Base-by-base conservation (phyloP, 2,329 filamentous ascomycete genomes). In the Aspergillus brasiliensis region DNA sequence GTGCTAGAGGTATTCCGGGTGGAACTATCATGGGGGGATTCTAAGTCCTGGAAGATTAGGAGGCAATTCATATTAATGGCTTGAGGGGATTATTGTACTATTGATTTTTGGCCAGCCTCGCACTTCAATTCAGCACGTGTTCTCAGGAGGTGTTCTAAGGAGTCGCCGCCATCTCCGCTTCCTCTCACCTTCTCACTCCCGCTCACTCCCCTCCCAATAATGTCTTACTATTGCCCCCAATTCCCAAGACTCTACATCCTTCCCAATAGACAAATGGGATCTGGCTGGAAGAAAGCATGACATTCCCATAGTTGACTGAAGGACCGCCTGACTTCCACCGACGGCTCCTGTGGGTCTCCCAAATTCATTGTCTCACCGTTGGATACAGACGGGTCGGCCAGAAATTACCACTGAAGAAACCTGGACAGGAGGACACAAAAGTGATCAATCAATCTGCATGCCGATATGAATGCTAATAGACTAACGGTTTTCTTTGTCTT, bases 381-480 rank as follows among this genome's bases (percentile, higher is more conserved):
- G 25, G 46, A 49, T 49, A n/a, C 27, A 17, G 46, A 31, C 46
- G 46, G 46, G 46, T 27, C 46, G 46, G 46, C 25, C 46, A 49
- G 46, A 49, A 49, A 49, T 49, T 49, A 17, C 46, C 46, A 28
- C 27, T 28, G 27, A 27, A 49, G 28, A 27, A 49, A 49, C n/a
- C 13, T n/a, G 23, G 25, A 27, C 25, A 10, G 15, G 27, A 28
- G 46, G 15, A 8, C 46, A 17, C n/a, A n/a, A 17, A 49, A 17
- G 31, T 28, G 46, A 49, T 49, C 46, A 34, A 55, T 55, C 38
- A 17, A 21, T 23, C 25, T 28, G 25, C 19, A 17, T 17, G 52
- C 38, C 42, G 52, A 55, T 21, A 34, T 55, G 52, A 55, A 53
- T 25, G 31, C 31, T 34, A 34, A 34, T 42, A 46, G 44, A 55